phyloP scores from a whole-genome alignment of 2,329 filamentous ascomycete genomes.

The Penicillium rolfsii region DNA sequence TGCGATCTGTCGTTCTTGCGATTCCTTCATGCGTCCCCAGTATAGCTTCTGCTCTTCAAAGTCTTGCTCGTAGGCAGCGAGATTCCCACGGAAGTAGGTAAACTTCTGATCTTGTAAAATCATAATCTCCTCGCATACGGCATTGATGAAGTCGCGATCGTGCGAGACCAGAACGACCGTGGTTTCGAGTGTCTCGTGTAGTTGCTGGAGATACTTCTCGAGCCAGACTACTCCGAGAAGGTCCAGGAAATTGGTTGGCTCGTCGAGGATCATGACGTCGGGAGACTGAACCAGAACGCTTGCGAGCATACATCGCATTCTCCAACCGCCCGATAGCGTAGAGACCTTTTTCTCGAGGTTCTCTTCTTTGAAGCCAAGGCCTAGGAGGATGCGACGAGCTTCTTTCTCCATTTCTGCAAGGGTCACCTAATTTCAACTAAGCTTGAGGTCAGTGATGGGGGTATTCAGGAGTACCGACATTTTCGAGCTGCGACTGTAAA shows the following conservation, averaged over 20 bases:
- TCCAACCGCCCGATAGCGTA: slow-evolving; percentile 76
- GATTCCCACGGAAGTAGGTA: slow-evolving; percentile 73
- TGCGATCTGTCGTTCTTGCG: slow-evolving; percentile 76
- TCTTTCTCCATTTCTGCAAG: slow-evolving; percentile 66
- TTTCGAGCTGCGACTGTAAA: slow-evolving; percentile 69
- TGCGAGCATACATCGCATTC: slow-evolving; percentile 69
- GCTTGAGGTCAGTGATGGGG: slow-evolving; percentile 6
- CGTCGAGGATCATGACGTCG: slow-evolving; percentile 80
- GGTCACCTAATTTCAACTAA: slow-evolving; percentile 47
- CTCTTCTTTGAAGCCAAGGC: slow-evolving; percentile 71
- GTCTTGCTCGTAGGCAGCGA: slow-evolving; percentile 71
- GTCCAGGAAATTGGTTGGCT: slow-evolving; percentile 86
- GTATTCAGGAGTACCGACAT: slow-evolving; percentile 43
- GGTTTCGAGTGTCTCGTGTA: slow-evolving; percentile 56
- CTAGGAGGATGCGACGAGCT: slow-evolving; percentile 67
- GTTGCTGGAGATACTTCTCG: slow-evolving; percentile 67
- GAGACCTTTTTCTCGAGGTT: slow-evolving; percentile 63
- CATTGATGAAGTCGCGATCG: slow-evolving; percentile 78
- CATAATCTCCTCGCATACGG: slow-evolving; percentile 74
- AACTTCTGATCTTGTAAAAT: slow-evolving; percentile 73
- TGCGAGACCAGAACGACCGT: slow-evolving; percentile 82
- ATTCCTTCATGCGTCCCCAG: slow-evolving; percentile 75
- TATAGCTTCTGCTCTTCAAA: slow-evolving; percentile 67
- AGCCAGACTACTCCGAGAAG: slow-evolving; percentile 84
- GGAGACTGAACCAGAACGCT: slow-evolving; percentile 69